Conservation (phyloP, 108 stramenopile genomes). For the Hondaea fermentalgiana region DNA sequence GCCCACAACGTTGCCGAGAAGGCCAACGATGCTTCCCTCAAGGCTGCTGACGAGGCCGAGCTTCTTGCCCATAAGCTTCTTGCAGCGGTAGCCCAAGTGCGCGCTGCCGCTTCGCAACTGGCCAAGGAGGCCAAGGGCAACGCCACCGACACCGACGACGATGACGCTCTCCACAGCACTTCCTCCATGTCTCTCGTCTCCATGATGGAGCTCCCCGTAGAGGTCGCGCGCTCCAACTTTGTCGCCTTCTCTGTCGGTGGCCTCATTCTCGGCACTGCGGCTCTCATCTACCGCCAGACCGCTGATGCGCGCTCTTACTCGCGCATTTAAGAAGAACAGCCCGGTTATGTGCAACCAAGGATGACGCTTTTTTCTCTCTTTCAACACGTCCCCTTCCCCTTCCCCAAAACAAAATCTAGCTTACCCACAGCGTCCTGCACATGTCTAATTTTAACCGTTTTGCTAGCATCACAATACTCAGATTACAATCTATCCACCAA, state of each 20-base stretch:
- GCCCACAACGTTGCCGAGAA: neutral
- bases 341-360: too few species aligned
- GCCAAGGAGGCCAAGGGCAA: neutral
- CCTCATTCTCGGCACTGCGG: neutral
- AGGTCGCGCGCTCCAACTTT: neutral
- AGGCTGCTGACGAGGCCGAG: conserved; percentile 11
- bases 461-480: too few species aligned
- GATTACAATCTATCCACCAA: too few species aligned
- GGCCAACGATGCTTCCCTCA: neutral
- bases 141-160: neutral
- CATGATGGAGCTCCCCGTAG: neutral
- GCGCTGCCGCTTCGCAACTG: neutral
- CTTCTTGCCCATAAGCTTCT: neutral
- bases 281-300: neutral
- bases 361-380: too few species aligned
- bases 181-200: neutral
- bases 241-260: neutral
- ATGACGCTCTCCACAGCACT: neutral
- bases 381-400: too few species aligned
- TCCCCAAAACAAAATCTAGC: too few species aligned
- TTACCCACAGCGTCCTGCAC: too few species aligned
- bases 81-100: neutral
- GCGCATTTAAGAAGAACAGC: neutral
- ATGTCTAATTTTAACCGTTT: too few species aligned
- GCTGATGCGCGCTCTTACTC: neutral